Evolutionary conservation across 495 filamentous ascomycete species (phyloP), one percentile per base, ranked within the genome.

Genomic region (Annulohypoxylon nitens): DNA sequence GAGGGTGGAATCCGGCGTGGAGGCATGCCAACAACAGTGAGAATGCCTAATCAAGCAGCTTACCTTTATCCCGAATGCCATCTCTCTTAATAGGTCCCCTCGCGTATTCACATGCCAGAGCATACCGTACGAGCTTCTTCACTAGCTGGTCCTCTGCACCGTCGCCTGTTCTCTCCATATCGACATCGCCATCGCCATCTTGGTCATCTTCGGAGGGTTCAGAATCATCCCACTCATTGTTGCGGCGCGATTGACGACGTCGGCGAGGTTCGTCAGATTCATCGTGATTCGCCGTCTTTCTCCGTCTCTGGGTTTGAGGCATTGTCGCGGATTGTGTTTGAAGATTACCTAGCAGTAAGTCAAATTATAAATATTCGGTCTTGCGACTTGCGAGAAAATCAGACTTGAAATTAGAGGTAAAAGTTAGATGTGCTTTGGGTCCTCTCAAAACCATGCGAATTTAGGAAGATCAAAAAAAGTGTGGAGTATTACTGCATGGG

Each of bases 81-180:
- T 88, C 84, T 71, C 96, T 83, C 12, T 89, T 88, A 36, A 99
- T 93, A 0, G 91, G 89, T 50, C 87, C 84, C 14, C 96, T 88
- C n/a, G 92, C 86, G 79, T 92, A 97, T 78, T 98, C 96, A 82
- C 93, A 93, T 2, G 95, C 89, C 5, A 98, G 79, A 2, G 94
- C 96, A 48, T 97, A 88, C n/a, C 96, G 90, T 18, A 98, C 91
- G 53, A 99, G 82, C 71, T 94, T 97, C 81, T 97, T 98, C 34
- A 93, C 89, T 74, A 95, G 84, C 68, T 92, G 89, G 58, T 91
- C 88, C 5, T 84, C 82, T 72, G 81, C 88, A 26, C 71, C 70
- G 9, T 75, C 61, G 3, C 57, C 60, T 5, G 54, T 26, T 34
- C 43, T 69, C 34, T 75, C 81, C 77, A 84, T 85, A 2, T 75